Base-by-base conservation (phyloP, 2,329 filamentous ascomycete species). In the Colletotrichum liriopes region DNA sequence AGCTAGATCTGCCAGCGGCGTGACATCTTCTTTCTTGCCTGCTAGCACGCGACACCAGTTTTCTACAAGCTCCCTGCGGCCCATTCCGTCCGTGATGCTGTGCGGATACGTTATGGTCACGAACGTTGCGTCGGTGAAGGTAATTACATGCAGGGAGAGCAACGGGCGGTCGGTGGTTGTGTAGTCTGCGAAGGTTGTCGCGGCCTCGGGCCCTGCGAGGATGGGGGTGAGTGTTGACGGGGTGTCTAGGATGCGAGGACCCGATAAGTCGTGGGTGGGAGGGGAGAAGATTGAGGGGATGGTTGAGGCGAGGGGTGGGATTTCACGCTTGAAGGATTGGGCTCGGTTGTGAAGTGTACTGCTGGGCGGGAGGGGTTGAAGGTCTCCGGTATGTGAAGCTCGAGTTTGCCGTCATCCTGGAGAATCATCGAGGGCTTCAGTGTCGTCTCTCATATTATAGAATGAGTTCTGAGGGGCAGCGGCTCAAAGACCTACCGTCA, bases 101-200 rank as follows among this genome's bases (percentile, higher is more conserved):
- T 90, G 88, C 3, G 84, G 82, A 77, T 81, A 87, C 1, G 78
- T 79, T 0, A 89, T 68, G 0, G 81, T 80, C 0, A 90, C 79
- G 0, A 89, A 76, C 0, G 88, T 89, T 0, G 85, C 84, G 69
- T 90, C 84, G 3, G 75, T 74, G 74, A 90, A 89, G 0, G 82
- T 82, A 2, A 84, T 81, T 55, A 89, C 79, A 69, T 87, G 85
- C 4, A 89, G 77, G 3, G 81, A 81, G 3, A 89, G 75, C 74
- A 85, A 83, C 1, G 87, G 86, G n/a, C 74, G 76, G 75, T 88
- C 86, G 4, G 76, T 72, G 61, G 77, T 75, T 16, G 85, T 63
- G 73, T 83, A 86, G 67, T 87, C 85, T 0, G 79, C 74, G 0
- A 86, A 73, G 3, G 73, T 78, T 2, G 12, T 62, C 2, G 77